Conservation (phyloP, 2,329 filamentous ascomycete genomes). For the Beauveria bassiana region DNA sequence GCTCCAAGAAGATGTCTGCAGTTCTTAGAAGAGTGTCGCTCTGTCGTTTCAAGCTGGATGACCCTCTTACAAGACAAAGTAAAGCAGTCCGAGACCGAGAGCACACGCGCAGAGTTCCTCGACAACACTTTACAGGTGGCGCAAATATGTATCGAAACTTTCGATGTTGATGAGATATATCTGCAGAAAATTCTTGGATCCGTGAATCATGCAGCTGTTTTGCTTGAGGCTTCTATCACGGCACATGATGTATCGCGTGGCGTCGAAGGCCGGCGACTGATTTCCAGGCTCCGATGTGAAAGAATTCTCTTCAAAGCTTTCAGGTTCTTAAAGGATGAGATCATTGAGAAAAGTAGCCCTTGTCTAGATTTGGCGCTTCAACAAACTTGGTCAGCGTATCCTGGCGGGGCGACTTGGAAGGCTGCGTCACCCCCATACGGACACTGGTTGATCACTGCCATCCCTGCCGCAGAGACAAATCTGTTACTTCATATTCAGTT, state of each 20-base stretch:
- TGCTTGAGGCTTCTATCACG: neutral
- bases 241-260: neutral
- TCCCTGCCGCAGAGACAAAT: neutral
- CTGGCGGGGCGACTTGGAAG: neutral
- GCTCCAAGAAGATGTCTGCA: neutral
- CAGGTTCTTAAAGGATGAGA: neutral
- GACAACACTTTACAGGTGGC: neutral
- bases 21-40: neutral
- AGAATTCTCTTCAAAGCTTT: neutral
- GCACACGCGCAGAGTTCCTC: neutral
- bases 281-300: neutral
- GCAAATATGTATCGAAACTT: neutral
- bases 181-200: neutral
- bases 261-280: neutral
- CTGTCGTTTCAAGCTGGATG: neutral
- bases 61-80: constrained; percentile 1
- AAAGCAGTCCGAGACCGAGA: neutral
- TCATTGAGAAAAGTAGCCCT: neutral
- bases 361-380: neutral
- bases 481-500: constrained; percentile 11
- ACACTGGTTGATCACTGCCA: neutral
- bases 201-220: neutral
- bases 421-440: neutral
- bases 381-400: neutral
- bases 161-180: neutral